A percentile compares a stretch with the other conserved stretches of the same genome.
Conservation (phyloP, 305 asterid species). For the Stenogyne calaminthoides region DNA sequence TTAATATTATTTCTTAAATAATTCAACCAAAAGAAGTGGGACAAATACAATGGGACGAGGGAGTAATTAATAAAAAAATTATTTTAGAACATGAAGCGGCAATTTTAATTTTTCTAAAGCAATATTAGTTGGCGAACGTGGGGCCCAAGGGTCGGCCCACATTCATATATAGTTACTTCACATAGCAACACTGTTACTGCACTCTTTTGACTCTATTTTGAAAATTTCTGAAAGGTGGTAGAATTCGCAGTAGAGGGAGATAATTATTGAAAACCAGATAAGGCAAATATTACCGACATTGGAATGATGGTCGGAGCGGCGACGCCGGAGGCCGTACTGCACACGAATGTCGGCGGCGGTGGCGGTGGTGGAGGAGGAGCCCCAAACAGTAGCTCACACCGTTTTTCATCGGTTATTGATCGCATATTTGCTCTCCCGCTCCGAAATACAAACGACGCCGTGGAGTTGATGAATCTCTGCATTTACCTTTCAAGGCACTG, state of each 20-base stretch:
- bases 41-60: too few species aligned
- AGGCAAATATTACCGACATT: neutral
- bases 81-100: too few species aligned
- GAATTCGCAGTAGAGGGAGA: neutral
- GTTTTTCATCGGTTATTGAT: slow-evolving; percentile 50
- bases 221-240: neutral
- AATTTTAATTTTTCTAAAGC: too few species aligned
- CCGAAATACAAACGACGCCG: slow-evolving; percentile 20
- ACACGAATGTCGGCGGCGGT: slow-evolving; percentile 1
- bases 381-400: neutral
- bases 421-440: slow-evolving; percentile 34
- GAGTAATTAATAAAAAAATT: too few species aligned
- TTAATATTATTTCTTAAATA: too few species aligned
- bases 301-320: slow-evolving; percentile 31
- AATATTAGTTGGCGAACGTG: neutral
- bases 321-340: slow-evolving; percentile 27
- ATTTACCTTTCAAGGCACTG: slow-evolving; percentile 68
- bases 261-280: neutral
- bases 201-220: neutral
- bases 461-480: slow-evolving; percentile 53
- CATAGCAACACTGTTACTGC: neutral
- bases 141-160: neutral
- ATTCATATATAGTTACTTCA: neutral
- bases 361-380: neutral
- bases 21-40: too few species aligned